Percentiles rank a stretch among this genome's conserved stretches.
phyloP scores from a whole-genome alignment of 495 filamentous ascomycete genomes.

The Penicillium subrubescens region DNA sequence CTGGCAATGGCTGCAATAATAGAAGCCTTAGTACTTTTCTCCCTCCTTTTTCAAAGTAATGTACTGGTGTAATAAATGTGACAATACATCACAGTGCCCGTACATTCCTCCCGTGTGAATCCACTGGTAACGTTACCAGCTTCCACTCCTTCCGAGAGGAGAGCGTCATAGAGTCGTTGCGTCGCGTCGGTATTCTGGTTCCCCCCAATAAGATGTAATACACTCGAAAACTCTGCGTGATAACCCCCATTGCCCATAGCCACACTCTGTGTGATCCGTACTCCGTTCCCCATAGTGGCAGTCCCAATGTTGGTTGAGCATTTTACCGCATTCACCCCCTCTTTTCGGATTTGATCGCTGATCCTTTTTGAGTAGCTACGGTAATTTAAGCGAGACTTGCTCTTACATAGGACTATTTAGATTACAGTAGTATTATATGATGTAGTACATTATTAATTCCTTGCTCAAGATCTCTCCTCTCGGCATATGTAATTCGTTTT shows the following conservation, averaged over 20 bases:
- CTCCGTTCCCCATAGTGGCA: background rate
- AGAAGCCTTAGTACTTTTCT: background rate
- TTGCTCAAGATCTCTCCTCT: background rate
- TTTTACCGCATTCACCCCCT: background rate
- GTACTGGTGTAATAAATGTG: constrained; percentile 3
- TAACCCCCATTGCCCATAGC: background rate
- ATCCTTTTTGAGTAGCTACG: background rate
- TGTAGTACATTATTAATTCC: background rate
- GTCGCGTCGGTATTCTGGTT: constrained; percentile 14
- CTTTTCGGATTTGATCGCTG: background rate
- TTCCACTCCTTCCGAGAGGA: constrained; percentile 26
- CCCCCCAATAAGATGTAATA: background rate
- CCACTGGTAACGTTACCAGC: constrained; percentile 26
- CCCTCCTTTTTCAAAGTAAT: background rate
- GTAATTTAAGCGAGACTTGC: background rate
- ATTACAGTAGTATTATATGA: background rate
- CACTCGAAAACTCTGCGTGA: constrained; percentile 1
- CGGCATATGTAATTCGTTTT: background rate
- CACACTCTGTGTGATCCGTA: background rate
- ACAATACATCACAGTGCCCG: constrained; percentile 4
- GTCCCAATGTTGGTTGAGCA: background rate
- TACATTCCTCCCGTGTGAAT: constrained; percentile 4
- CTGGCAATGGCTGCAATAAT: background rate
- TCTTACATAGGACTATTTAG: background rate
- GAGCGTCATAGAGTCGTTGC: constrained; percentile 28